phyloP scores from a whole-genome alignment of 1,284 basidiomycete species.

The Lignosus rhinocerotis region DNA sequence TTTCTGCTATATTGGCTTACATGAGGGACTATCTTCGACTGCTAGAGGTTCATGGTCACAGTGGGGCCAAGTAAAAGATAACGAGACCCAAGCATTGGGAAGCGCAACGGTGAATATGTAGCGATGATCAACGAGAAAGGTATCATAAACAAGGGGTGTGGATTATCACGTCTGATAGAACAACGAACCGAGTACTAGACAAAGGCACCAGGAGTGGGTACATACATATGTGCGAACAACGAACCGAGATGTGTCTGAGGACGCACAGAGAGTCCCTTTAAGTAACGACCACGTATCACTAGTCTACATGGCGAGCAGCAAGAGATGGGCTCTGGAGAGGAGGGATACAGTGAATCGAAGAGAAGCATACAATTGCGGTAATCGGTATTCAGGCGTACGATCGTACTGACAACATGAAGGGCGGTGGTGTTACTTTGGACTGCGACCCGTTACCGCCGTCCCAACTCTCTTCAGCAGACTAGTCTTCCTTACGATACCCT shows the following conservation, averaged over 20 bases:
- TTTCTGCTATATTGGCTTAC: slow-evolving; percentile 16
- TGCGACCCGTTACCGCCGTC: slow-evolving; percentile 58
- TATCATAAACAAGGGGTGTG: slow-evolving; percentile 18
- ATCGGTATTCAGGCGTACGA: slow-evolving; percentile 2
- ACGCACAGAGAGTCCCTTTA: slow-evolving; percentile 17
- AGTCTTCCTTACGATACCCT: slow-evolving; percentile 66
- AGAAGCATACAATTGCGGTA: slow-evolving; percentile 16
- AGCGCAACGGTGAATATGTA: slow-evolving; percentile 4
- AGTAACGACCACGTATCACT: slow-evolving; percentile 20
- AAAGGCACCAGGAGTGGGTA: slow-evolving; percentile 1
- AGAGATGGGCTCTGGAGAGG: slow-evolving; percentile 18
- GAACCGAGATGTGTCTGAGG: slow-evolving; percentile 2
- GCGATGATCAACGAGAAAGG: slow-evolving; percentile 6
- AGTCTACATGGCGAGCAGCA: slow-evolving; percentile 21
- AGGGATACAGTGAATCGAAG: slow-evolving; percentile 13
- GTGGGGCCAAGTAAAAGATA: slow-evolving; percentile 16
- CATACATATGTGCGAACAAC: slow-evolving; percentile 12
- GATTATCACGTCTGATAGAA: slow-evolving; percentile 1
- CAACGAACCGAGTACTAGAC: not conserved
- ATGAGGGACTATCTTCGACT: slow-evolving; percentile 7
- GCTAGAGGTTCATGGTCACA: slow-evolving; percentile 15
- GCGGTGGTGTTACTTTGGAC: slow-evolving; percentile 15
- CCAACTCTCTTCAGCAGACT: slow-evolving; percentile 80
- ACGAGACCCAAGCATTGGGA: not conserved
- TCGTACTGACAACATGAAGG: not conserved